Evolutionary conservation across 768 basidiomycete genomes (phyloP), one percentile per base, ranked within the genome.

Genomic region (Candolleomyces eurysporus): DNA sequence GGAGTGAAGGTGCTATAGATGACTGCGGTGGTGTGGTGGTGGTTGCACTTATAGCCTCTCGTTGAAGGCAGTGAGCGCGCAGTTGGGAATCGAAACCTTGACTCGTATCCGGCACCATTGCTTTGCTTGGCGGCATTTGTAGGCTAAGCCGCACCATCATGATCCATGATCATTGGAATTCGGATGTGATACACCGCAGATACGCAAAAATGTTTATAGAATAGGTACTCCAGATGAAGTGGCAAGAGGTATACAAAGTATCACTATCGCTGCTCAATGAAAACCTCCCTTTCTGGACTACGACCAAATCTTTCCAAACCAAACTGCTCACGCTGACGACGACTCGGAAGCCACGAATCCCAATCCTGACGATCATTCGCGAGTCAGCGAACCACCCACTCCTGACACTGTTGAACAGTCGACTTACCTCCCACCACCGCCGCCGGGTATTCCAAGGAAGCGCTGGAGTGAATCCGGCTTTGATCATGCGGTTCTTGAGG

Each of bases 371-470:
- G 54, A 56, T 51, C 40, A 13, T 36, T 36, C 50, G 31, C 45
- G 30, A 52, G 57, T 42, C 40, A 59, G 30, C 36, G 36, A 36
- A 57, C 46, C 46, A 55, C 21, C 19, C 55, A 49, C 30, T 32
- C 14, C 16, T 21, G 39, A 43, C 14, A 40, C 45, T 19, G 17
- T 48, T 46, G 16, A 7, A 42, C 30, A 22, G 48, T 58, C n/a
- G 63, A 76, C 80, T 72, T 65, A 91, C 92, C 84, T 92, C 89
- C 92, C 92, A 92, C 92, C 92, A 94, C 66, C 85, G 79, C 65
- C 84, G 78, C 50, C 88, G 69, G 48, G 77, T 74, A 59, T 79
- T 76, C 89, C 89, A 91, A 19, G 86, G 78, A 61, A 86, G 71
- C 65, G 82, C 84, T 43, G 85, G 78, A 65, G 84, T 82, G 50